Conservation (phyloP, 257 asterid species). For the Salvia rosmarinus region DNA sequence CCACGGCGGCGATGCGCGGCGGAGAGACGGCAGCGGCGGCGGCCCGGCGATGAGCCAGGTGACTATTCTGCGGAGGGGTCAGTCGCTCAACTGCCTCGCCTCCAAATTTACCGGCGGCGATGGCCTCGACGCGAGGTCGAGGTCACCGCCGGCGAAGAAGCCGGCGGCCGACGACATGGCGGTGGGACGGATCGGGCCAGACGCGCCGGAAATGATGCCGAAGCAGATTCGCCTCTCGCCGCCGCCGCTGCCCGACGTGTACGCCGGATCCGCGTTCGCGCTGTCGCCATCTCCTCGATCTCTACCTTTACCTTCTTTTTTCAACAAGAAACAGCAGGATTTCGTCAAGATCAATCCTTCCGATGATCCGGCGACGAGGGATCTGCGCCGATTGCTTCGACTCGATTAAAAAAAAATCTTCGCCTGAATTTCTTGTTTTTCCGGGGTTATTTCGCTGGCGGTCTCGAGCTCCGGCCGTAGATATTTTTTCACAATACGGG, state of each 20-base stretch:
- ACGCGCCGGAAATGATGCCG: constrained; percentile 49
- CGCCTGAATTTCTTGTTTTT: not conserved
- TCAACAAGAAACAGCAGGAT: constrained; percentile 40
- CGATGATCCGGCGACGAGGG: constrained; percentile 62
- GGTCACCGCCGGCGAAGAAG: constrained; percentile 20
- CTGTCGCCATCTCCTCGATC: constrained; percentile 75
- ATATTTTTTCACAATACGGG: constrained; percentile 50
- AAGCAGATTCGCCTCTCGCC: constrained; percentile 45
- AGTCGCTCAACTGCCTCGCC: constrained; percentile 57
- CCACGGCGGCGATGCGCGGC: constrained; percentile 41
- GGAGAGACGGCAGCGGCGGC: constrained; percentile 38
- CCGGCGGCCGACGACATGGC: constrained; percentile 51
- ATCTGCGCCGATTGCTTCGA: constrained; percentile 60
- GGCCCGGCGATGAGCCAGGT: constrained; percentile 39
- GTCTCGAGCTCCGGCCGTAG: constrained; percentile 42
- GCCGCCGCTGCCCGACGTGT: constrained; percentile 40
- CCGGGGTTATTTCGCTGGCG: constrained; percentile 30
- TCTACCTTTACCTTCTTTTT: constrained; percentile 71
- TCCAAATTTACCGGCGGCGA: constrained; percentile 36
- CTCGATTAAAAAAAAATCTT: constrained; percentile 38
- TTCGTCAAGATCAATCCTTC: constrained; percentile 26
- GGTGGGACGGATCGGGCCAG: constrained; percentile 45
- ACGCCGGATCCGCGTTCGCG: constrained; percentile 72
- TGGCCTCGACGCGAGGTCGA: constrained; percentile 20
- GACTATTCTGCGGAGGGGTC: constrained; percentile 48